Conservation (phyloP, 805 yeast species). For the Wickerhamomyces alni region DNA sequence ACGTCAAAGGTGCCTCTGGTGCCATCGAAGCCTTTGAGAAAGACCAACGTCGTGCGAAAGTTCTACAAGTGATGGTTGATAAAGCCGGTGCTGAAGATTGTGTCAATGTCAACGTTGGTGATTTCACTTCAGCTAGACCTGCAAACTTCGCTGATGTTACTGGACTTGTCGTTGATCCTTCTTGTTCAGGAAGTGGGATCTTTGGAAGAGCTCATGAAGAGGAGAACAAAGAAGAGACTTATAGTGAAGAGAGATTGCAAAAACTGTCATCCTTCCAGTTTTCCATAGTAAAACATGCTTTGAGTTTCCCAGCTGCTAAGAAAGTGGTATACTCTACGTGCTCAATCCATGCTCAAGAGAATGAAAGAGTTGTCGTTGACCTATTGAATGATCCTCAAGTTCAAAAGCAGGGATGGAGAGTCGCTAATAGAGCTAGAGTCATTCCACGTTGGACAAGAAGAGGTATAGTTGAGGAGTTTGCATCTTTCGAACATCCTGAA, state of each 20-base stretch:
- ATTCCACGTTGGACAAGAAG: conserved; percentile 84
- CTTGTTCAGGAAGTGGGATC: conserved; percentile 97
- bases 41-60: conserved; percentile 65
- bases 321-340: conserved; percentile 92
- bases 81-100: conserved; percentile 59
- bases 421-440: conserved; percentile 52
- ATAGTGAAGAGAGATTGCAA: conserved; percentile 47
- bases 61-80: conserved; percentile 69
- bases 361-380: conserved; percentile 85
- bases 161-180: conserved; percentile 89
- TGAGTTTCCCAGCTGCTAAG: conserved; percentile 68
- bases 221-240: conserved; percentile 38
- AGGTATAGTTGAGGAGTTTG: conserved; percentile 69
- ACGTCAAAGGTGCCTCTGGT: conserved; percentile 34
- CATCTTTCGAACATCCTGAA: conserved; percentile 40
- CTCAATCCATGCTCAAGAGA: conserved; percentile 89
- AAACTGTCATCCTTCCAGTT: conserved; percentile 84
- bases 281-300: conserved; percentile 82
- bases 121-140: conserved; percentile 38
- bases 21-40: conserved; percentile 81
- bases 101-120: conserved; percentile 46
- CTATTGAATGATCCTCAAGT: conserved; percentile 64
- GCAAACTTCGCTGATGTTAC: conserved; percentile 57
- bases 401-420: conserved; percentile 65
- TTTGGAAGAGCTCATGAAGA: conserved; percentile 58